Base-by-base conservation (phyloP, 768 basidiomycete species). In the Leucosporidium yakuticum region DNA sequence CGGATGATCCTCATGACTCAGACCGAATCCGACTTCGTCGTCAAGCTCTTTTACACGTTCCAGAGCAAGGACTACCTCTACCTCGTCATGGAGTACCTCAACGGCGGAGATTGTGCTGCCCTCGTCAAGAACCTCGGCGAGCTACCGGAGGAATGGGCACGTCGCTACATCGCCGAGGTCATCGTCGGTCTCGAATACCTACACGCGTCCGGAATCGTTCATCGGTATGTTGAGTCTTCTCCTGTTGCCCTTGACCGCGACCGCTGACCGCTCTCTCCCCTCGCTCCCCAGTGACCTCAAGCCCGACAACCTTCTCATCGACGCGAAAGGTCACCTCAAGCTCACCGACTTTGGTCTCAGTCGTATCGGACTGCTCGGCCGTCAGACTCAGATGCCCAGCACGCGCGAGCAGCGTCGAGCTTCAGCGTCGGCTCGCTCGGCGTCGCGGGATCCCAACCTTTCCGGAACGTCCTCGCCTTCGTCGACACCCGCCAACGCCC, bases 1-100 rank as follows among this genome's bases (percentile, higher is more conserved):
- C 85, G 96, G 65, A 98, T 96, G 87, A 99, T 99, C 76, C 84
- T 99, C 74, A 99, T 99, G 96, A 93, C 93, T 78, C 95, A 98
- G 79, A 64, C 68, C 23, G 93, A 96, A 79, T 96, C 93, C 14
- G 95, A 96, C 21, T 76, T 98, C 76, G 96, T 98, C 60, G 92
- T 92, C 59, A 96, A 96, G 79, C 82, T 99, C 44, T 99, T 89
- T 81, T 99, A 94, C 80, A 98, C 96, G 23, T 99, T 99, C 82
- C 96, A 98, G 80, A 95, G 90, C 85, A 97, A 95, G 82, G 96
- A 99, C 32, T 97, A 97, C 77, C 80, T 98, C 65, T 99, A 97
- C 79, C 84, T 99, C 60, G 96, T 99, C 61, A 99, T 99, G 96
- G 96, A 99, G 78, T 99, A 99, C 78, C 85, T 99, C 39, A 96